phyloP scores from a whole-genome alignment of 2,329 filamentous ascomycete species.

The Calycina herbarum region DNA sequence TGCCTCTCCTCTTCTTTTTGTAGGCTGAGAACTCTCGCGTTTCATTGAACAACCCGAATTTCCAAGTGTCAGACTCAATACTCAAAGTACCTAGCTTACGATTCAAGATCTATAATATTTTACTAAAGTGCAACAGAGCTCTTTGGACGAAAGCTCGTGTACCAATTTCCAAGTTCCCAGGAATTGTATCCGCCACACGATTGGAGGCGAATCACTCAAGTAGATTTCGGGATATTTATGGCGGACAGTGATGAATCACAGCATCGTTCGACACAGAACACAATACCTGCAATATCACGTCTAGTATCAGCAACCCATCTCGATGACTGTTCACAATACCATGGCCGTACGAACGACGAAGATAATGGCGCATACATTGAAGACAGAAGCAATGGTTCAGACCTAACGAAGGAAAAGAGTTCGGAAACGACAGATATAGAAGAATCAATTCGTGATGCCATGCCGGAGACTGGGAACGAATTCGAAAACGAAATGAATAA shows the following conservation, averaged over 20 bases:
- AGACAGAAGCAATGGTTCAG: conserved; percentile 7
- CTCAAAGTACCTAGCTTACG: too few species aligned
- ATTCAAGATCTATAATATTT: neutral
- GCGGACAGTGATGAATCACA: neutral
- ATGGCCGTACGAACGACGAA: neutral
- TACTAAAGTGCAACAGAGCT: neutral
- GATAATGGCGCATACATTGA: neutral
- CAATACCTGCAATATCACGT: neutral
- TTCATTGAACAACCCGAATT: neutral
- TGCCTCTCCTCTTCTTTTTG: neutral
- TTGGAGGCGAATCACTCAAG: neutral
- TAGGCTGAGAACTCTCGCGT: neutral
- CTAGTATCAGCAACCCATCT: conserved; percentile 9
- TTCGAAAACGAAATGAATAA: conserved; percentile 18
- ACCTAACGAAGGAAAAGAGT: conserved; percentile 4
- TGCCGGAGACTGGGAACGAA: conserved; percentile 16
- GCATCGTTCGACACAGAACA: neutral
- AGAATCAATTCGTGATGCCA: conserved; percentile 11
- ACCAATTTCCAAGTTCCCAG: neutral
- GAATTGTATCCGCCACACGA: neutral
- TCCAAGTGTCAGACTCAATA: neutral
- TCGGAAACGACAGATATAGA: conserved; percentile 3
- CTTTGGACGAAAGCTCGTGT: neutral
- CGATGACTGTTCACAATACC: conserved; percentile 10
- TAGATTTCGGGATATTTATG: neutral